Evolutionary conservation across 768 basidiomycete species (phyloP).

Genomic region (Ramaria sp.): DNA sequence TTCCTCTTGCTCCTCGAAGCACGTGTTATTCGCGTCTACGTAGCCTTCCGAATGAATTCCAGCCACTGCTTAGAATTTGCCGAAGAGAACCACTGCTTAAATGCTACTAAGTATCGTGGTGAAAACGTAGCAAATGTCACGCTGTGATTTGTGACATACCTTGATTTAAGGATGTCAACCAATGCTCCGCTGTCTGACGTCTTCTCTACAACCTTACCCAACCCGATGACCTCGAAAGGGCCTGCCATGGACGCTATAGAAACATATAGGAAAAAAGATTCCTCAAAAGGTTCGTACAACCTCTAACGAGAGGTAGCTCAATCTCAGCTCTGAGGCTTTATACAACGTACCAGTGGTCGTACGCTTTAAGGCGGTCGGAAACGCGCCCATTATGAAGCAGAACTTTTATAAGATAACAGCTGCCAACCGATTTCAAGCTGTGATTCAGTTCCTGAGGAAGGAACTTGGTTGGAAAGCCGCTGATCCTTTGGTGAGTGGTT

Average conservation of each 20-base stretch:
- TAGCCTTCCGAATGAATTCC: too few species aligned
- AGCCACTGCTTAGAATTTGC: too few species aligned
- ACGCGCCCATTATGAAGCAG: slow-evolving; percentile 98
- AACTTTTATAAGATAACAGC: slow-evolving; percentile 98
- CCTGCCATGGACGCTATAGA: slow-evolving; percentile 62
- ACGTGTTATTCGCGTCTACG: too few species aligned
- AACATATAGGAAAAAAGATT: slow-evolving; percentile 79
- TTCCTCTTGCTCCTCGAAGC: too few species aligned
- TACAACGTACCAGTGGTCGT: slow-evolving; percentile 63
- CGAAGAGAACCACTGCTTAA: too few species aligned
- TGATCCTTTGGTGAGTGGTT: slow-evolving; percentile 64
- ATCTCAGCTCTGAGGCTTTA: neutral
- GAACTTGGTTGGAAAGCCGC: slow-evolving; percentile 81
- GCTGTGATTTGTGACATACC: neutral
- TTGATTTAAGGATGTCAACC: neutral
- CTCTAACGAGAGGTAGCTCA: neutral
- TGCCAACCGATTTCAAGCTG: slow-evolving; percentile 87
- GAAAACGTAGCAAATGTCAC: neutral
- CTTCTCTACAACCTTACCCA: neutral
- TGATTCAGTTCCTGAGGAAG: slow-evolving; percentile 84
- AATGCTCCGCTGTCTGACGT: slow-evolving; percentile 1
- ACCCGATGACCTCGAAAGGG: neutral
- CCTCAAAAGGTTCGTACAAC: slow-evolving; percentile 50
- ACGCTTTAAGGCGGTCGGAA: slow-evolving; percentile 94
- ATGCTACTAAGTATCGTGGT: too few species aligned